Evolutionary conservation across 83 land plant species (phyloP), one percentile per base, ranked within the genome.

Genomic region (Picea abies): DNA sequence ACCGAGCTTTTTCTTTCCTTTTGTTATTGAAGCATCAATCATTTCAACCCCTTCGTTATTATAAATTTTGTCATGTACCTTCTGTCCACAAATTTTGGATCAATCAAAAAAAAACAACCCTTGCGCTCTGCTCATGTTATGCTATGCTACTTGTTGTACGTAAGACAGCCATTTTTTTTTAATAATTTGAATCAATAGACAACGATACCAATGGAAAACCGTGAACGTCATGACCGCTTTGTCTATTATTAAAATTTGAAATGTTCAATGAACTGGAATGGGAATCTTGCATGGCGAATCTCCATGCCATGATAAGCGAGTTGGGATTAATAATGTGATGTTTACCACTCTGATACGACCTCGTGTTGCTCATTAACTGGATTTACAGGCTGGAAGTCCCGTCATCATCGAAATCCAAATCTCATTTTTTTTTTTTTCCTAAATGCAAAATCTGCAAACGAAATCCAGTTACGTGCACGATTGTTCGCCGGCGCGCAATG

Each of bases 21-120:
- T 15, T 76, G 60, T 76, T 76, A 76, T 76, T 76, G 78, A 76
- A 76, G 61, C 37, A 76, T 52, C 79, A 25, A 76, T 76, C 37
- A 76, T 76, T 76, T 76, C 79, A 25, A 37, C 61, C 6, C 26
- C 37, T 17, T 52, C 17, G 49, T 14, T 25, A 4, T 23, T 76
- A 25, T 56, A 22, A 56, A 76, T 15, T 56, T 76, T 76, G 79
- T 76, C 79, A 35, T 52, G 35, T 76, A 76, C 78, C 35, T 49
- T 52, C 26, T 52, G 61, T 52, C 78, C 78, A 76, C 19, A 70
- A 0, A 1, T 23, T 73, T 23, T 76, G 26, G 25, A 8, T 73
- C 26, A 25, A 56, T 56, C 15, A 26, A 10, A 20, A 22, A 41
- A 44, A 2, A 44, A 9, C 2, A 72, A 44, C 20, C 0, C 60